Base-by-base conservation (phyloP, 768 basidiomycete species). In the Leccinum pellstonianum region DNA sequence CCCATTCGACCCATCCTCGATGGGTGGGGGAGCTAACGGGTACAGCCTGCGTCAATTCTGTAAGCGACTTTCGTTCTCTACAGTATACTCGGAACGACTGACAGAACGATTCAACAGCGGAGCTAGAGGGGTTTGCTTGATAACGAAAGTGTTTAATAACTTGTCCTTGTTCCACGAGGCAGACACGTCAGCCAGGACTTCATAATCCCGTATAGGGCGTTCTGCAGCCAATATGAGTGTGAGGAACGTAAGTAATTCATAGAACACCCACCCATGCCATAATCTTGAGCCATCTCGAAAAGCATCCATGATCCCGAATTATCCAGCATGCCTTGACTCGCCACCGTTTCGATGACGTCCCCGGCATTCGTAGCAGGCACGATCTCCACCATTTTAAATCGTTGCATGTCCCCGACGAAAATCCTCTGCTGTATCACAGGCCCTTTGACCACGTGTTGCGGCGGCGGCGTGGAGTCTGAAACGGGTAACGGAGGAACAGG, bases 81-180 rank as follows among this genome's bases (percentile, higher is more conserved):
- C 5, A 46, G 19, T 63, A 59, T 63, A 62, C 31, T 41, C 15
- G 47, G 33, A 37, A 58, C 50, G 58, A 78, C 85, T 64, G 65
- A 89, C 88, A 52, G 81, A 80, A 62, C 81, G 83, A 66, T 81
- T 81, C 35, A 94, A 78, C 35, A 81, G 70, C 15, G 75, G 64
- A 5, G 87, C 86, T 35, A 93, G 74, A 11, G 84, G 80, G 7
- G 91, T 91, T 68, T 84, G 78, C 76, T 86, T 92, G 70, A 93
- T 77, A 55, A 97, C 78, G 65, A 97, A 90, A 23, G 84, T 81
- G 66, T 95, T 96, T 66, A 90, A 77, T 59, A 84, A 79, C 66
- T 88, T 90, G 63, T 91, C 86, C 69, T 86, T 86, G 73, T 94
- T 88, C 95, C 96, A 99, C 3, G 93, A 90, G 19, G 86, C 83